A percentile compares a stretch with the other conserved stretches of the same genome.
Evolutionary conservation across 495 filamentous ascomycete genomes (phyloP).

Genomic region (Cercophora sp.): DNA sequence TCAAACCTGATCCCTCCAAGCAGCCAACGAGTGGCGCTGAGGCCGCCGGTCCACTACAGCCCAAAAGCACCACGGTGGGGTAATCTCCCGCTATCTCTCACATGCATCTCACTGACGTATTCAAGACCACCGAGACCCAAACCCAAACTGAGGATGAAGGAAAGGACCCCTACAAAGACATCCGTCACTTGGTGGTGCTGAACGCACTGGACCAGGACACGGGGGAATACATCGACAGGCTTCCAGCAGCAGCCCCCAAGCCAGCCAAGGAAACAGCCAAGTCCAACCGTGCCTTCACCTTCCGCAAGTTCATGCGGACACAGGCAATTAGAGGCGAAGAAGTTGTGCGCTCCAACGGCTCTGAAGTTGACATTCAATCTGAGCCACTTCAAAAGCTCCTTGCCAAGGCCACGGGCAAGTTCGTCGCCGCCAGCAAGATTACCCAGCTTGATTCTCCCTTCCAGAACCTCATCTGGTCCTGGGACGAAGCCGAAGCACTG

Average conservation of each 20-base stretch:
- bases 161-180: no score
- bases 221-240: constrained; percentile 12
- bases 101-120: no score
- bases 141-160: no score
- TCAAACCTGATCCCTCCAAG: no score
- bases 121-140: no score
- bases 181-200: constrained; percentile 9
- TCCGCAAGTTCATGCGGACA: constrained; percentile 4
- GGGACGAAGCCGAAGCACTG: constrained; percentile 1
- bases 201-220: constrained; percentile 8
- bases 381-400: background rate
- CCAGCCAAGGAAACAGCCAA: background rate
- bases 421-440: background rate
- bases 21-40: no score
- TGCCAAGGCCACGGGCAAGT: background rate
- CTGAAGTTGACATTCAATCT: constrained; percentile 9
- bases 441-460: constrained; percentile 4
- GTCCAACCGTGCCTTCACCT: constrained; percentile 8
- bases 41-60: no score
- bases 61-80: no score
- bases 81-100: no score
- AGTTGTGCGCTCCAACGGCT: background rate
- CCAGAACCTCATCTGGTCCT: constrained; percentile 1
- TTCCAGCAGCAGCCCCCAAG: background rate
- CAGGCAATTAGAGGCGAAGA: constrained; percentile 1